A percentile compares a stretch with the other conserved stretches of the same genome.
Conservation (phyloP, 106 monocot genomes). For the Dendrobium chrysotoxum region DNA sequence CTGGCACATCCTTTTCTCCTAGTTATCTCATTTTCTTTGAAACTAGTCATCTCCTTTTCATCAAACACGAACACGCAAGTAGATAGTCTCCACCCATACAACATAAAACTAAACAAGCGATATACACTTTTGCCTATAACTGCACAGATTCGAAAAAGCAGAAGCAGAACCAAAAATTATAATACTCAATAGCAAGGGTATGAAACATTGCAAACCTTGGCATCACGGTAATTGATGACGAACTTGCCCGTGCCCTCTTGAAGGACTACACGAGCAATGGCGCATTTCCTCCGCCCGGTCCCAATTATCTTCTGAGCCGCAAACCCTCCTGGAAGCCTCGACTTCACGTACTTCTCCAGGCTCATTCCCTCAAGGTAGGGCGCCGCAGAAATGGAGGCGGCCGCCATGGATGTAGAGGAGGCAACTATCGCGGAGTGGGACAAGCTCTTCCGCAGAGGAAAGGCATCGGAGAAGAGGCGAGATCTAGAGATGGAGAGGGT, state of each 20-base stretch:
- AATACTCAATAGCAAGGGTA: neutral
- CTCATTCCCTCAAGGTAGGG: slow-evolving; percentile 34
- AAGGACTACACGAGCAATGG: slow-evolving; percentile 85
- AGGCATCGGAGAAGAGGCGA: neutral
- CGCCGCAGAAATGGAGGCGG: neutral
- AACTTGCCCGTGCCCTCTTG: slow-evolving; percentile 88
- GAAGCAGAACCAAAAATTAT: too few relatives aligned
- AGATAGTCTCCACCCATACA: neutral
- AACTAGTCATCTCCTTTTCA: neutral
- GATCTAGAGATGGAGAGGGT: slow-evolving; percentile 6
- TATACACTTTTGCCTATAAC: too few relatives aligned
- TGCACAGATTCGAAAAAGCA: too few relatives aligned
- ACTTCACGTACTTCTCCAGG: slow-evolving; percentile 84
- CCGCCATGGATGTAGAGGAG: slow-evolving; percentile 15
- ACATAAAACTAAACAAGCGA: too few relatives aligned
- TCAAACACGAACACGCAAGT: neutral
- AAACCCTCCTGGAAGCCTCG: slow-evolving; percentile 84
- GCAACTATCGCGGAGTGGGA: slow-evolving; percentile 12
- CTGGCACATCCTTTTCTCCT: neutral
- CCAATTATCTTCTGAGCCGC: slow-evolving; percentile 84
- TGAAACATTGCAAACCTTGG: slow-evolving; percentile 43
- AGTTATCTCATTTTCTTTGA: neutral
- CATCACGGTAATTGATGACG: slow-evolving; percentile 85
- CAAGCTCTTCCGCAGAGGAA: neutral
- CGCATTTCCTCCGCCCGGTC: slow-evolving; percentile 88